Evolutionary conservation across 202 grass and related monocot genomes (phyloP).

Genomic region (Zizania palustris): DNA sequence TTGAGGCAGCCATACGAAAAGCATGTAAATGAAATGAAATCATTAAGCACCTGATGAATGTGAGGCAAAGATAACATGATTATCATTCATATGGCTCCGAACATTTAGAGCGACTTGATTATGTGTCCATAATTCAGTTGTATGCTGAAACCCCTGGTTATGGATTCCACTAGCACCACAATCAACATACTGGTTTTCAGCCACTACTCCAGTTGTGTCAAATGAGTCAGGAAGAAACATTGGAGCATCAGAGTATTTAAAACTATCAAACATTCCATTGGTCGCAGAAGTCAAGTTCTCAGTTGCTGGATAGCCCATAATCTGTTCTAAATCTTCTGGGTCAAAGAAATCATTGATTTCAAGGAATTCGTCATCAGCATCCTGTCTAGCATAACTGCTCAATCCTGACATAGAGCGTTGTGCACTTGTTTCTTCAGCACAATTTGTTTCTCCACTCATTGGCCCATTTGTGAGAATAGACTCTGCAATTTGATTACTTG

Average conservation of each 20-base stretch:
- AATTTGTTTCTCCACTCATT: slow-evolving; percentile 39
- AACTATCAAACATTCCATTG: slow-evolving; percentile 45
- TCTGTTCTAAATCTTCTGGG: slow-evolving; percentile 50
- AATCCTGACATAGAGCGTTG: slow-evolving; percentile 21
- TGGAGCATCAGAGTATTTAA: slow-evolving; percentile 63
- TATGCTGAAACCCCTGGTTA: slow-evolving; percentile 45
- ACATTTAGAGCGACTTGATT: slow-evolving; percentile 49
- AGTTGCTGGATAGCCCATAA: slow-evolving; percentile 37
- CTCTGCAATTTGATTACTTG: slow-evolving; percentile 44
- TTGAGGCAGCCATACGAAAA: background rate
- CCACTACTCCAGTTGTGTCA: slow-evolving; percentile 31
- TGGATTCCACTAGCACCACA: slow-evolving; percentile 42
- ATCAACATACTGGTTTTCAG: slow-evolving; percentile 54
- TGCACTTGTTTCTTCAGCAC: slow-evolving; percentile 45
- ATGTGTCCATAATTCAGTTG: slow-evolving; percentile 51
- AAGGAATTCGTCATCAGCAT: slow-evolving; percentile 72
- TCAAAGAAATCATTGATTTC: slow-evolving; percentile 87
- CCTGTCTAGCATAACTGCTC: slow-evolving; percentile 26
- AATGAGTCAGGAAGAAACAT: slow-evolving; percentile 53
- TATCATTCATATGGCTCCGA: slow-evolving; percentile 35
- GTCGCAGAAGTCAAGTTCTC: slow-evolving; percentile 35
- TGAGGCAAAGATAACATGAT: slow-evolving; percentile 48
- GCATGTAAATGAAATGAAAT: background rate
- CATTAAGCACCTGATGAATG: slow-evolving; percentile 60
- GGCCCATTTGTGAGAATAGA: slow-evolving; percentile 48